Evolutionary conservation across 2,329 filamentous ascomycete species (phyloP).

Genomic region (Akanthomyces dipterigenus): DNA sequence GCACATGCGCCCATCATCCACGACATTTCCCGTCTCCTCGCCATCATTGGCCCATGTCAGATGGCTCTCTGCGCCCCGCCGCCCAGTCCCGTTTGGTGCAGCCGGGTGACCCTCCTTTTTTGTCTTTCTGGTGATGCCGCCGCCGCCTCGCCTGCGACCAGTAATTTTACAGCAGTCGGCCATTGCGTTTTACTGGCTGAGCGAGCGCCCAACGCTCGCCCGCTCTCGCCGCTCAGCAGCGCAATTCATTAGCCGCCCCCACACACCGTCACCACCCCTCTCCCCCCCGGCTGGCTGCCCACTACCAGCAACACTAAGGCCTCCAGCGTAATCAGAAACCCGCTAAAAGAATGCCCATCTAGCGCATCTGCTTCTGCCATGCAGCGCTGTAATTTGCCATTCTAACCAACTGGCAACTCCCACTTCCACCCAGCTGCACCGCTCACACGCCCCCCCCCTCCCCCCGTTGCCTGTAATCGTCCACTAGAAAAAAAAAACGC

Average conservation of each 20-base stretch:
- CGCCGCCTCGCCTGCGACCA: neutral
- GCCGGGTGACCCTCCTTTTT: neutral
- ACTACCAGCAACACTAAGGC: neutral
- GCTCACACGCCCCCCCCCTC: neutral
- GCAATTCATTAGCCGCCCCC: neutral
- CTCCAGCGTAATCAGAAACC: neutral
- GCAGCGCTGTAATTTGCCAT: constrained; percentile 10
- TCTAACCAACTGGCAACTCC: neutral
- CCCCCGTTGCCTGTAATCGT: neutral
- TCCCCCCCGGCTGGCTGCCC: neutral
- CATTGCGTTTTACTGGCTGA: neutral
- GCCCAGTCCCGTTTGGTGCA: neutral
- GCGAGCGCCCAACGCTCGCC: too few species aligned
- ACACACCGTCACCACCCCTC: neutral
- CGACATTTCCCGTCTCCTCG: constrained; percentile 5
- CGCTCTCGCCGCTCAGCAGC: too few species aligned
- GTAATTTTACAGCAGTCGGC: neutral
- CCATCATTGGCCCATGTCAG: constrained; percentile 11
- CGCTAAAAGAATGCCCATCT: constrained; percentile 3
- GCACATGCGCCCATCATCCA: constrained; percentile 11
- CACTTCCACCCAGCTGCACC: neutral
- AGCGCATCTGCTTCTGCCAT: neutral
- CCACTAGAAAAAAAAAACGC: neutral
- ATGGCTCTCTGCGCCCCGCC: constrained; percentile 5
- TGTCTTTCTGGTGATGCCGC: too few species aligned